phyloP scores from a whole-genome alignment of 1,139 yeast species.

The Hansenula anomala region DNA sequence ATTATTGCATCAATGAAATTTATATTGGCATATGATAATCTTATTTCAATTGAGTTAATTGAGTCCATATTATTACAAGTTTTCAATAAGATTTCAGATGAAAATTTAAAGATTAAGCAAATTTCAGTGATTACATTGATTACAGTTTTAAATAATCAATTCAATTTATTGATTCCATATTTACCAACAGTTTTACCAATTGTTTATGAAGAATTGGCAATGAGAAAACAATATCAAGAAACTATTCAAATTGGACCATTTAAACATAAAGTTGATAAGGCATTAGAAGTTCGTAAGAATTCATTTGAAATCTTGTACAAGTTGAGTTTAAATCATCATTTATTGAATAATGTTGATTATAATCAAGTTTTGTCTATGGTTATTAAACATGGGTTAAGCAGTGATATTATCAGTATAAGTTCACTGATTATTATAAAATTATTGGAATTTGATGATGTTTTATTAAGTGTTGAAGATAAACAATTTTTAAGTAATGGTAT shows the following conservation, averaged over 20 bases:
- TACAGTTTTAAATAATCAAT: constrained; percentile 58
- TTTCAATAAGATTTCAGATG: constrained; percentile 31
- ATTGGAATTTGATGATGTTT: constrained; percentile 21
- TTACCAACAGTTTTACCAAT: constrained; percentile 47
- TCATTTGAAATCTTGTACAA: constrained; percentile 69
- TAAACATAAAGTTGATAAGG: constrained; percentile 78
- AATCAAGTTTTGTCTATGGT: constrained; percentile 18
- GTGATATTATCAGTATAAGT: constrained; percentile 22
- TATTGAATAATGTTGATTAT: constrained; percentile 17
- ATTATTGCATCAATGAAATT: constrained; percentile 33
- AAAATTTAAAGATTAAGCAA: constrained; percentile 40
- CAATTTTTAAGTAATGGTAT: constrained; percentile 17
- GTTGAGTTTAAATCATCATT: constrained; percentile 28
- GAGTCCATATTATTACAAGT: constrained; percentile 20
- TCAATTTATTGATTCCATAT: constrained; percentile 43
- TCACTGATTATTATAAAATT: constrained; percentile 21
- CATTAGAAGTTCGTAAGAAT: constrained; percentile 68
- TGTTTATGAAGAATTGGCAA: constrained; percentile 50
- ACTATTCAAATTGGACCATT: constrained; percentile 83
- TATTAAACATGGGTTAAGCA: constrained; percentile 16
- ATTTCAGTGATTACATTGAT: constrained; percentile 55
- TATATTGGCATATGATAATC: constrained; percentile 22
- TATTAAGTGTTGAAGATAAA: constrained; percentile 13
- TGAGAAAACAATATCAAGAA: constrained; percentile 55
- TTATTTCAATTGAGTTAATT: constrained; percentile 18